Evolutionary conservation across 306 rosid species (phyloP).

Genomic region (Citrullus mucosospermus): DNA sequence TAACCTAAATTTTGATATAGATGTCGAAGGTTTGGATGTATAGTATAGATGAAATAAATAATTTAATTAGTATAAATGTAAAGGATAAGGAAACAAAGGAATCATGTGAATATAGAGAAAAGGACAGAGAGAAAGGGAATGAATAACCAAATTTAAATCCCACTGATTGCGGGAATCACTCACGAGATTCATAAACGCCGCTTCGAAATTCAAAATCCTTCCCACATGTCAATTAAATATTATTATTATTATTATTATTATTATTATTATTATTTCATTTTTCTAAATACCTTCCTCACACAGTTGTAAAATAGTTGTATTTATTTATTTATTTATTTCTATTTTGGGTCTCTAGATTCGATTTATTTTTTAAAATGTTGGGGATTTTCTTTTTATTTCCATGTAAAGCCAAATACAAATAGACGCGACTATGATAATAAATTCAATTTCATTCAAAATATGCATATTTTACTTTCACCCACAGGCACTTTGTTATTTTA

Average conservation of each 20-base stretch:
- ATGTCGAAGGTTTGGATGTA: no score
- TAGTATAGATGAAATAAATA: no score
- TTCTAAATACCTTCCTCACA: neutral
- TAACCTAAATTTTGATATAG: no score
- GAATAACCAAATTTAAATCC: neutral
- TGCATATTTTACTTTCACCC: no score
- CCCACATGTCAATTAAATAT: neutral
- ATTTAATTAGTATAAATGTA: no score
- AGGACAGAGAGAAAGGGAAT: neutral
- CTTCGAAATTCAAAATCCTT: neutral
- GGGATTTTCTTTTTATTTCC: neutral
- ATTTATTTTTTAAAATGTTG: neutral
- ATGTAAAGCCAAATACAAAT: neutral
- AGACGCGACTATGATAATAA: neutral
- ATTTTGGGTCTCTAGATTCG: neutral
- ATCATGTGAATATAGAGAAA: neutral
- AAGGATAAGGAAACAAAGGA: neutral
- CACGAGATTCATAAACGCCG: neutral
- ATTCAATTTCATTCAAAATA: no score
- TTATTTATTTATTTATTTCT: neutral
- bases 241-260: neutral
- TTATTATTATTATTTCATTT: neutral
- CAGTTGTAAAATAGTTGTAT: neutral
- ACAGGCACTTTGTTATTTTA: no score
- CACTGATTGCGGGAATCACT: conserved; percentile 9